phyloP scores from a whole-genome alignment of 1,284 basidiomycete species.

The Apiotrichum porosum region DNA sequence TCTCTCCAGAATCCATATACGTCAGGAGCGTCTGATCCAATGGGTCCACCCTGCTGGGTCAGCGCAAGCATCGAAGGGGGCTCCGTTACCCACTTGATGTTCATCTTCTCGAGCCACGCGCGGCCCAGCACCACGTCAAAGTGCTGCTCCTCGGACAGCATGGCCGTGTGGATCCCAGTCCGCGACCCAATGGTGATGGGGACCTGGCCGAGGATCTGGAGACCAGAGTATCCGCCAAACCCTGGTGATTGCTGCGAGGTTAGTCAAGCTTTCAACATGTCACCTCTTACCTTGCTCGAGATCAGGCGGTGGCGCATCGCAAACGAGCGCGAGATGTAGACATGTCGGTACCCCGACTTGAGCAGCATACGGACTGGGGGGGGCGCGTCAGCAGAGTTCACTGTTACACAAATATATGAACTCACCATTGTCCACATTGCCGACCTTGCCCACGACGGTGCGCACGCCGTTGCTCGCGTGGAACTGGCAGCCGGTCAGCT shows the following conservation, averaged over 20 bases:
- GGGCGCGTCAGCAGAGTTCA: background rate
- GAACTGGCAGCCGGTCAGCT: slow-evolving; percentile 51
- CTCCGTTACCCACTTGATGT: slow-evolving; percentile 55
- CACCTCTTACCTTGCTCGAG: slow-evolving; percentile 54
- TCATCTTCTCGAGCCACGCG: slow-evolving; percentile 86
- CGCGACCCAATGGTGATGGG: slow-evolving; percentile 56
- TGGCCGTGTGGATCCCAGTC: slow-evolving; percentile 53
- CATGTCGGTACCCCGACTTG: slow-evolving; percentile 87
- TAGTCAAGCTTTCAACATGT: too few relatives aligned
- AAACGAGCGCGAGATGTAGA: slow-evolving; percentile 93
- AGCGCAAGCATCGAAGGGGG: background rate
- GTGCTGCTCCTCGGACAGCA: slow-evolving; percentile 86
- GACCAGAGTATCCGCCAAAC: slow-evolving; percentile 43
- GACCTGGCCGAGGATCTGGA: slow-evolving; percentile 64
- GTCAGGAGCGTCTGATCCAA: slow-evolving; percentile 79
- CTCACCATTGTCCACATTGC: slow-evolving; percentile 77
- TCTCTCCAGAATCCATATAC: slow-evolving; percentile 93
- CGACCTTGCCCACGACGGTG: slow-evolving; percentile 86
- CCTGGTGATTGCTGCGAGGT: slow-evolving; percentile 34
- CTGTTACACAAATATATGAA: slow-evolving; percentile 8
- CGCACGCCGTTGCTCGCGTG: slow-evolving; percentile 87
- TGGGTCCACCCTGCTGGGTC: slow-evolving; percentile 57
- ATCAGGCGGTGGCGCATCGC: slow-evolving; percentile 86
- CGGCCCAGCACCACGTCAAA: slow-evolving; percentile 95
- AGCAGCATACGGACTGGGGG: slow-evolving; percentile 77